phyloP scores from a whole-genome alignment of 495 filamentous ascomycete species.

The Platismatia glauca region DNA sequence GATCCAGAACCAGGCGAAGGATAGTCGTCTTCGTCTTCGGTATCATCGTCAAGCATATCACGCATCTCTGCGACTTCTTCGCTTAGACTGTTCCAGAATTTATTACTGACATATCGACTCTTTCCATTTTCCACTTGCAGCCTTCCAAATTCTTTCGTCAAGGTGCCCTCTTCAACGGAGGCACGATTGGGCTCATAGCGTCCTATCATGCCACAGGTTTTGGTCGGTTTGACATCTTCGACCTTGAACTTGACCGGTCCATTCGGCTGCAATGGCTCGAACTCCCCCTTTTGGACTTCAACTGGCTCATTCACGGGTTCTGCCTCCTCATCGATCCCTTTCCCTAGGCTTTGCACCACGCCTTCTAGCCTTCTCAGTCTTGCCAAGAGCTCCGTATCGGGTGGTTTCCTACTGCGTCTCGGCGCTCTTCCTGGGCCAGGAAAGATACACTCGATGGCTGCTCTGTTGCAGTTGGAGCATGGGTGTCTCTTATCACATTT shows the following conservation, averaged over 20 bases:
- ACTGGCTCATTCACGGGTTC: slow-evolving; percentile 10
- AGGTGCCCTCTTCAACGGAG: slow-evolving; percentile 29
- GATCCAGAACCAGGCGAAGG: slow-evolving; percentile 47
- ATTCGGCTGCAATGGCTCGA: neutral
- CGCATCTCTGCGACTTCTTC: slow-evolving; percentile 78
- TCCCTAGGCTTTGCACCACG: slow-evolving; percentile 61
- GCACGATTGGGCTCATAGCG: slow-evolving; percentile 27
- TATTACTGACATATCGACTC: slow-evolving; percentile 76
- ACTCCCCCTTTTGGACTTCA: slow-evolving; percentile 9
- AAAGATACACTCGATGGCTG: slow-evolving; percentile 72
- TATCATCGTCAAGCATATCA: slow-evolving; percentile 57
- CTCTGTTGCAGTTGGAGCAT: slow-evolving; percentile 75
- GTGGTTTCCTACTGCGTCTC: slow-evolving; percentile 53
- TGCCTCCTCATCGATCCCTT: slow-evolving; percentile 34
- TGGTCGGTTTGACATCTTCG: neutral
- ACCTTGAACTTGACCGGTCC: neutral
- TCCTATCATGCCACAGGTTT: slow-evolving; percentile 9
- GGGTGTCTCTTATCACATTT: slow-evolving; percentile 78
- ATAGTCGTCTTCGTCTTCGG: slow-evolving; percentile 56
- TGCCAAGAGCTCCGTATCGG: slow-evolving; percentile 69
- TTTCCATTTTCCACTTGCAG: slow-evolving; percentile 75
- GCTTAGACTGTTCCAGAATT: slow-evolving; percentile 80
- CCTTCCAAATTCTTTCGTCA: slow-evolving; percentile 66
- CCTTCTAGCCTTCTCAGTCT: slow-evolving; percentile 70
- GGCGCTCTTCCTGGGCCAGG: slow-evolving; percentile 76